Conservation (phyloP, 208 protist genomes). For the Leishmania tarentolae region DNA sequence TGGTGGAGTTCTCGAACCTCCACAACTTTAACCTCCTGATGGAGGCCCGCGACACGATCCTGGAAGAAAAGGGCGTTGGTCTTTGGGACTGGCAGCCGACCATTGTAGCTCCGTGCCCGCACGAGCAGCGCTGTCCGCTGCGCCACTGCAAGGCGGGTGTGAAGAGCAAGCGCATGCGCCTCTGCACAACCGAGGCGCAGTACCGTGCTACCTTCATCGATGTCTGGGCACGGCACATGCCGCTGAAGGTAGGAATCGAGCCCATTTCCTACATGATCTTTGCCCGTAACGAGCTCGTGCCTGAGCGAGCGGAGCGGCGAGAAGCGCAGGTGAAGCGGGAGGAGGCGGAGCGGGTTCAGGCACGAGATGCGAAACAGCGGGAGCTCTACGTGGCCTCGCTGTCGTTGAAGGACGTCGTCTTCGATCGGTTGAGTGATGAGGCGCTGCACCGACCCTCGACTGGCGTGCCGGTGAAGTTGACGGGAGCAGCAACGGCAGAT, state of each 20-base stretch:
- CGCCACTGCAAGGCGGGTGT: slow-evolving; percentile 84
- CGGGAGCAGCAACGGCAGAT: not conserved
- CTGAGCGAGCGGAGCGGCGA: slow-evolving; percentile 70
- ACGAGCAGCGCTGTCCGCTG: slow-evolving; percentile 81
- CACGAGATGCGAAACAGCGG: slow-evolving; percentile 62
- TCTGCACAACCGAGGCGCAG: slow-evolving; percentile 83
- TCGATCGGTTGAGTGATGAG: slow-evolving; percentile 86
- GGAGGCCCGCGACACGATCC: slow-evolving; percentile 83
- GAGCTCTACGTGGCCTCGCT: slow-evolving; percentile 68
- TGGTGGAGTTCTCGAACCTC: slow-evolving; percentile 86
- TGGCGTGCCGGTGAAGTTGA: slow-evolving; percentile 63
- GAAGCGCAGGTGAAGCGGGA: slow-evolving; percentile 42
- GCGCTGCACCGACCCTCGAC: slow-evolving; percentile 73
- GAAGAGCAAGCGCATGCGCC: slow-evolving; percentile 87
- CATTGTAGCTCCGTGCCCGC: slow-evolving; percentile 84
- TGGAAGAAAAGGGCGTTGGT: slow-evolving; percentile 85
- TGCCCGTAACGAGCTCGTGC: slow-evolving; percentile 85
- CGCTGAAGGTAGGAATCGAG: slow-evolving; percentile 84
- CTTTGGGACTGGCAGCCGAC: slow-evolving; percentile 92
- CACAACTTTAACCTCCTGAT: slow-evolving; percentile 90
- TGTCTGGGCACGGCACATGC: slow-evolving; percentile 79
- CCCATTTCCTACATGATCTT: slow-evolving; percentile 86
- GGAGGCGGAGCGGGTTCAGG: slow-evolving; percentile 33
- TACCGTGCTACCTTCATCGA: slow-evolving; percentile 89
- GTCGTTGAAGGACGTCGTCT: slow-evolving; percentile 83